These are phyloP conservation scores for Withania somnifera DNA, from an alignment of 305 asterid species.

Conservation along the genomic window DNA sequence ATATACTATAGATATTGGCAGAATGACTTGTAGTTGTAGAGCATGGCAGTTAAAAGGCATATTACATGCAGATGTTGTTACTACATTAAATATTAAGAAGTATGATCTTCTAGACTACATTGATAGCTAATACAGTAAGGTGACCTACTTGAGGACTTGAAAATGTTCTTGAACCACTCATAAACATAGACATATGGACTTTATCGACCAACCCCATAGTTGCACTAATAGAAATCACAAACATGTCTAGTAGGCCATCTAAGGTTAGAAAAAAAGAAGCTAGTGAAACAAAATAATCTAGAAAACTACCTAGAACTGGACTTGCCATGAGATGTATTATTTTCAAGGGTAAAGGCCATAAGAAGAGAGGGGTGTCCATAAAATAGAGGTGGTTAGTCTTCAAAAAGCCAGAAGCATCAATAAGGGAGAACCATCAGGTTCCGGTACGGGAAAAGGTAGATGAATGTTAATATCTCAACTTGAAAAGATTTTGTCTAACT, in stretches of 20 bases:
- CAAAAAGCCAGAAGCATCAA: not conserved
- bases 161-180: not conserved
- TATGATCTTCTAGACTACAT: not conserved
- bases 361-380: no score
- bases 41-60: no score
- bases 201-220: not conserved
- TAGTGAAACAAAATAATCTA: not conserved
- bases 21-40: no score
- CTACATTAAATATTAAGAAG: not conserved
- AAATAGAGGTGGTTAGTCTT: no score
- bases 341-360: no score
- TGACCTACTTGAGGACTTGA: not conserved
- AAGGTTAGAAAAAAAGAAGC: not conserved
- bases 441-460: not conserved
- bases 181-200: not conserved
- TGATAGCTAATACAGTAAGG: not conserved
- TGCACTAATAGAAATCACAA: no score
- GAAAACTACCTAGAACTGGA: not conserved
- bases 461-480: no score
- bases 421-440: not conserved
- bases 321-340: no score
- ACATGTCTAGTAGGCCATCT: not conserved
- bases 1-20: no score
- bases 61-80: not conserved
- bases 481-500: no score